Percentiles rank a stretch among this genome's conserved stretches.
Conservation (phyloP, 1,284 basidiomycete genomes). For the Boletus calvinii region DNA sequence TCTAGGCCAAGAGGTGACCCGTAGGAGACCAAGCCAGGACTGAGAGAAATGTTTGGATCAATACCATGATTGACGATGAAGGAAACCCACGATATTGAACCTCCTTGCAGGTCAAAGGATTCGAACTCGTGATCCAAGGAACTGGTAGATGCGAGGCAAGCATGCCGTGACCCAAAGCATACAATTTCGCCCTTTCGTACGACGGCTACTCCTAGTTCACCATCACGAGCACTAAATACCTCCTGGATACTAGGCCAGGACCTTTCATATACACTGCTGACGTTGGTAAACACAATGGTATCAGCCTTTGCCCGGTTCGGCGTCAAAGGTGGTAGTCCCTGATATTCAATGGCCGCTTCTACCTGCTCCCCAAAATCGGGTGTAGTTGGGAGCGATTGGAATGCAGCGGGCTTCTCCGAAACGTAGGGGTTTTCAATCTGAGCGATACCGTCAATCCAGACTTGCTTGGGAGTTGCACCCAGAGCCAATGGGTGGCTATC, state of each 20-base stretch:
- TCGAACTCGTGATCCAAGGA: constrained; percentile 18
- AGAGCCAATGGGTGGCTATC: constrained; percentile 78
- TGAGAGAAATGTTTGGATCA: constrained; percentile 20
- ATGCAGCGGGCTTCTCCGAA: constrained; percentile 44
- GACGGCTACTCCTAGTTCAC: constrained; percentile 37
- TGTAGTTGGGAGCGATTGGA: constrained; percentile 51
- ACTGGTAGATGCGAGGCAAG: constrained; percentile 15
- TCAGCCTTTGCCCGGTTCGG: constrained; percentile 37
- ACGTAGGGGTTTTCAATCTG: constrained; percentile 51
- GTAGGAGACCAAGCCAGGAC: constrained; percentile 59
- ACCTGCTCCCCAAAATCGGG: constrained; percentile 62
- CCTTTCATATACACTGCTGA: constrained; percentile 48
- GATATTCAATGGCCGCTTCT: constrained; percentile 52
- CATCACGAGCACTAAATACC: constrained; percentile 19
- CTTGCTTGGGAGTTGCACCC: constrained; percentile 69
- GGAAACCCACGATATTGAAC: constrained; percentile 48
- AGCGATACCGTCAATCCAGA: constrained; percentile 69
- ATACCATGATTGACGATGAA: background rate
- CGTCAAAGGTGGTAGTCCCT: constrained; percentile 64
- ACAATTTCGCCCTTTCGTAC: constrained; percentile 43
- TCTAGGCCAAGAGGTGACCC: constrained; percentile 60
- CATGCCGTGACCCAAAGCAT: constrained; percentile 36
- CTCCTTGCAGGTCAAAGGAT: constrained; percentile 25
- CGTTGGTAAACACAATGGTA: constrained; percentile 58
- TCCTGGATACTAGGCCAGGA: constrained; percentile 25